Base-by-base conservation (phyloP, 2,329 filamentous ascomycete genomes). In the Neonectria magnoliae region DNA sequence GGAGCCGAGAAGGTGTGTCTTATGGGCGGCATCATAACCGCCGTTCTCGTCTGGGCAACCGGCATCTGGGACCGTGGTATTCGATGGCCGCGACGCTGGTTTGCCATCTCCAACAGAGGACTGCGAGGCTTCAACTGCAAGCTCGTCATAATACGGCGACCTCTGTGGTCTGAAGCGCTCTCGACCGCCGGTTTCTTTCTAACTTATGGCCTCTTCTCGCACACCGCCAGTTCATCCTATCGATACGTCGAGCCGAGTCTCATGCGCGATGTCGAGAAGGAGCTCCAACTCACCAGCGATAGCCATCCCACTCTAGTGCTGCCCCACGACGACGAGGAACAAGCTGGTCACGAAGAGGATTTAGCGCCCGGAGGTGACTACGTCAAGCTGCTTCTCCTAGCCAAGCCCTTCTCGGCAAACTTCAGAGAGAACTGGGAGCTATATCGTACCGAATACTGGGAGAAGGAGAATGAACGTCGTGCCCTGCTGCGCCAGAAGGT, bases 361-460 rank as follows among this genome's bases (percentile, higher is more conserved):
- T 85, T 99, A 47, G 91, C 93, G 1, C 89, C 93, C 0, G 95
- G 94, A 0, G 96, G 96, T 2, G 94, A 98, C 80, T 92, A 95
- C 75, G 91, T 99, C 72, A 96, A 97, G 78, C 86, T 99, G 1
- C 83, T 98, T 18, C 84, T 99, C 8, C 87, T 98, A 11, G 93
- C 96, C 1, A 99, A 99, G 77, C 94, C 94, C 0, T 99, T 99
- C 76, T 97, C 93, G 6, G 91, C 96, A 0, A 93, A 93, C 51
- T 99, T 99, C 75, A 88, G 96, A 20, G 94, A 98, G 78, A 97
- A 97, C 69, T 99, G 96, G 96, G 96, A 99, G 76, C 85, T 95
- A 16, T 99, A 97, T 79, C 88, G 96, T 57, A 90, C 91, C 36
- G 94, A 98, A 65, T 99, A 98, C 80, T 99, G 96, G 96, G 95